Evolutionary conservation across 306 rosid species (phyloP), one percentile per base, ranked within the genome.

Genomic region (Styphnolobium japonicum): DNA sequence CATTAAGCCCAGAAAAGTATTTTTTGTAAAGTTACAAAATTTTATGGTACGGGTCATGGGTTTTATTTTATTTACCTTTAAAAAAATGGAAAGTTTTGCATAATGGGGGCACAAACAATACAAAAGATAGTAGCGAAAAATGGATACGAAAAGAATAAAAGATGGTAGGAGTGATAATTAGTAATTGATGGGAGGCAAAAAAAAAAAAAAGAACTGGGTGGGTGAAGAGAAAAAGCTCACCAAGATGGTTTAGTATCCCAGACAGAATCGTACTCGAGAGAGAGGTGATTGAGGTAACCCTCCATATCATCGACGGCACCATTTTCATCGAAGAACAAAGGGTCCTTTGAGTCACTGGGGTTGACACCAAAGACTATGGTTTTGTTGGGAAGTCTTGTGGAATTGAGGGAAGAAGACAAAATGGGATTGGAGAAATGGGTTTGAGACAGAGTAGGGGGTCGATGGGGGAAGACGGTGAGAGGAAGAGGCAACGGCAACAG

Each of bases 231-330:
- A 19, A 64, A 72, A 51, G 66, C 79, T 83, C 34, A 94, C 97
- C 98, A 91, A 74, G 93, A 85, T 2, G 98, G 98, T 82, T 92
- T 95, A 14, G 98, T 95, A 81, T 95, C 98, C 98, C 98, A 95
- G 16, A 95, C 98, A 48, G 97, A 89, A 71, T 92, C 98, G 81
- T 95, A 91, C 64, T 95, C 98, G 49, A 91, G 95, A 53, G 97
- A 91, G 33, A 91, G 96, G 64, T 84, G 80, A 78, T 92, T 84
- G 79, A 91, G 87, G 84, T 92, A 94, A 82, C 89, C 98, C 37
- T 95, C 98, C 98, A 95, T 88, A 18, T 95, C 97, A 39, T 86
- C 86, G 31, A 88, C 96, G 0, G 23, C 89, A 22, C 91, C 94
- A 40, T 87, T 70, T 86, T 88, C 93, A 51, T 89, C 98, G 43